These are phyloP conservation scores for Lichina pygmaea DNA, from an alignment of 495 filamentous ascomycete species.

Conservation along the genomic window DNA sequence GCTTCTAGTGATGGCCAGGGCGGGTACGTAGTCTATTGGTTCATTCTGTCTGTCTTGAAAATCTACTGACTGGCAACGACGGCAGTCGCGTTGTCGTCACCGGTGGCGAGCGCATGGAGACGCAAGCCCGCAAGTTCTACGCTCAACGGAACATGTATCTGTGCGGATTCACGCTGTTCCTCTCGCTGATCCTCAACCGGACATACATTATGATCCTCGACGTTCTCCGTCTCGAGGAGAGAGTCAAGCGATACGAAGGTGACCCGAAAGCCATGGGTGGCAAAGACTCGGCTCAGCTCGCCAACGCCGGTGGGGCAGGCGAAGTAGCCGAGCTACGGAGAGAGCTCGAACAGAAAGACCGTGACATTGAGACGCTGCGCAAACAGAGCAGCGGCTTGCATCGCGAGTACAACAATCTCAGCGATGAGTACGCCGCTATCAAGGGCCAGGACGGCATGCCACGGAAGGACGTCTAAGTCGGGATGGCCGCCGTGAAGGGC, in stretches of 20 bases:
- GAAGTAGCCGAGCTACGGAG: slow-evolving; percentile 50
- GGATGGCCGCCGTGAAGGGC: not conserved
- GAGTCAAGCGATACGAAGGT: slow-evolving; percentile 62
- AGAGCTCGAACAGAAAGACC: slow-evolving; percentile 42
- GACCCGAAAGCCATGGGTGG: slow-evolving; percentile 38
- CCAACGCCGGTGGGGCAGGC: slow-evolving; percentile 38
- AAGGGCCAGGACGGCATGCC: slow-evolving; percentile 22
- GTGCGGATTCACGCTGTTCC: slow-evolving; percentile 96
- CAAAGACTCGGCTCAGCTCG: slow-evolving; percentile 37
- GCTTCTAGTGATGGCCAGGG: slow-evolving; percentile 25
- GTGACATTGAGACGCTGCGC: slow-evolving; percentile 55
- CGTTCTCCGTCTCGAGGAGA: slow-evolving; percentile 74
- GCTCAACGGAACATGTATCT: slow-evolving; percentile 99
- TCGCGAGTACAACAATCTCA: slow-evolving; percentile 57
- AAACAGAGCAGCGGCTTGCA: slow-evolving; percentile 56
- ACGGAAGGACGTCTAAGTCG: slow-evolving; percentile 39
- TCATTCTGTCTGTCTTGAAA: too few species aligned
- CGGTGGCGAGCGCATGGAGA: slow-evolving; percentile 85
- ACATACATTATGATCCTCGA: slow-evolving; percentile 97
- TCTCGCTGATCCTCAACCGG: slow-evolving; percentile 95
- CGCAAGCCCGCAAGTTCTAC: slow-evolving; percentile 98
- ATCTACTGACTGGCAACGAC: not conserved
- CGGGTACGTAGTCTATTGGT: slow-evolving; percentile 12
- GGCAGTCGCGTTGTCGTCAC: slow-evolving; percentile 35
- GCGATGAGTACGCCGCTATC: slow-evolving; percentile 42